Evolutionary conservation across 306 rosid genomes (phyloP), one percentile per base, ranked within the genome.

Genomic region (Lathyrus aphaca): DNA sequence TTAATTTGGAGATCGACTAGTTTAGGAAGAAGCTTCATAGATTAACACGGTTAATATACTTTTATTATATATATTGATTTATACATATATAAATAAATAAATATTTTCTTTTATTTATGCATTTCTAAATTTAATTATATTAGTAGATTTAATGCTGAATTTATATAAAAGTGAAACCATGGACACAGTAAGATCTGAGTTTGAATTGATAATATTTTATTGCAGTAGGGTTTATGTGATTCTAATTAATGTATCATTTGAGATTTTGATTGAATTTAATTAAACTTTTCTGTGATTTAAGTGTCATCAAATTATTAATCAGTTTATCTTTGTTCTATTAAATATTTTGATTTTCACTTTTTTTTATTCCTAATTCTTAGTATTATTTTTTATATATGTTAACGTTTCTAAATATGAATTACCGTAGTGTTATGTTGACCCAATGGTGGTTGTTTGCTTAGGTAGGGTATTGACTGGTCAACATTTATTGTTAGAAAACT

Each of bases 401-500:
- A 10, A 49, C 10, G 12, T 16, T 49, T 49, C 12, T 12, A 13
- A 38, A 55, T 25, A 8, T 9, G 15, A 23, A 30, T 21, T 68
- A 35, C 48, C 25, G 11, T 49, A 45, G 16, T 62, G 8, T 18
- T 54, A 16, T 53, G 45, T 74, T 77, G 68, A 76, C 83, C 69
- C 23, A 51, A 12, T 67, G 78, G 51, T 64, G 55, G 46, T 58
- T 65, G 42, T 55, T 55, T 45, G 11, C 32, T 61, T 12, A 23
- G 51, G 77, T 44, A 55, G 40, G 68, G 71, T 63, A 64, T 78
- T 68, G 70, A 79, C 60, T 17, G 44, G 13, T 61, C 19, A 62
- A 53, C 64, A 14, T 11, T 39, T 27, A 56, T 72, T 45, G 42
- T 25, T 38, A 4, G 32, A 59, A 37, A 25, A 23, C 29, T 74